Base-by-base conservation (phyloP, 164 flowering plant genomes). In the Magnolia kwangsiensis region DNA sequence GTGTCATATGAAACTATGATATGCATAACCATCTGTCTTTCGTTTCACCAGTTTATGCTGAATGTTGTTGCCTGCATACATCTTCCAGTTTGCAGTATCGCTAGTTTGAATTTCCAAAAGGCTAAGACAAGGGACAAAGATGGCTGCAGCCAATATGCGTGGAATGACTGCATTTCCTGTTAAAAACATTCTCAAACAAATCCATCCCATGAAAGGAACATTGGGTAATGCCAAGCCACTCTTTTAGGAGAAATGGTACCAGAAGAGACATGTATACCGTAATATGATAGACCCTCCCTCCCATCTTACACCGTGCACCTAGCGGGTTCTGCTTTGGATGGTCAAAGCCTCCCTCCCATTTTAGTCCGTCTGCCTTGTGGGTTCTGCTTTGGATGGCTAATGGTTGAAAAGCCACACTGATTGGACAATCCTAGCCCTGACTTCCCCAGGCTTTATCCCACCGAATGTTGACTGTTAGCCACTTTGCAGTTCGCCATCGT, bases 181-280 rank as follows among this genome's bases (percentile, higher is more conserved):
- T 59, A 86, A 78, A 74, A 78, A 67, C 79, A 78, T 80, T 77
- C 75, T 85, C 37, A 80, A 78, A 65, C 80, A 73, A 65, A 74
- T 81, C 63, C 51, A 49, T 61, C 80, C 79, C 64, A 11, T 72
- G 45, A 72, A 75, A 78, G 82, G 81, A 81, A 70, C 78, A 75
- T 70, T 71, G 76, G 88, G 92, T 86, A 86, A 71, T 75, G 49
- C 21, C 24, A 2, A 27, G 7, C 71, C 61, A 29, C 4, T 51
- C 2, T 64, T 20, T 37, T 79, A 49, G 24, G 1, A 55, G 61
- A 55, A 16, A 10, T 16, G 61, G 18, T 55, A 55, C 61, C 16
- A 55, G 1, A 10, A 10, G 61, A 16, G 1, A 55, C 61, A 55
- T 37, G 45, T 37, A 37, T 37, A 55, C 18, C 18, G 18, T 55